These are phyloP conservation scores for Oryza australiensis DNA, from an alignment of 176 grass and related monocot species.

Conservation along the genomic window DNA sequence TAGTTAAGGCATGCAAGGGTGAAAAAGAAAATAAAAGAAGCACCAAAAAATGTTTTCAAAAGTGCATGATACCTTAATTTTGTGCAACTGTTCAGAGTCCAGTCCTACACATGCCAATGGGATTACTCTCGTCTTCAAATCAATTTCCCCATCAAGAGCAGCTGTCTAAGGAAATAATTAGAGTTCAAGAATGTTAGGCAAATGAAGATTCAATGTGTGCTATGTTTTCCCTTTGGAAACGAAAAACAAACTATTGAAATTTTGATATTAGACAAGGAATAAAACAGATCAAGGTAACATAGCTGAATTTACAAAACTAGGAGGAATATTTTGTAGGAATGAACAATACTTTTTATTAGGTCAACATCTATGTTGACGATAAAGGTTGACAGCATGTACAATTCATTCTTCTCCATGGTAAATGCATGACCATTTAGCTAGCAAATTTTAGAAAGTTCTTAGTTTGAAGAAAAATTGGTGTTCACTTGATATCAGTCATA, in stretches of 20 bases:
- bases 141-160: slow-evolving; percentile 97
- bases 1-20: slow-evolving; percentile 40
- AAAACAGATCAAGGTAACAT: slow-evolving; percentile 4
- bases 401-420: neutral
- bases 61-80: slow-evolving; percentile 68
- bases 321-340: neutral
- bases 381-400: neutral
- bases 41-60: slow-evolving; percentile 10
- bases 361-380: neutral
- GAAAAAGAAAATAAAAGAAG: slow-evolving; percentile 32
- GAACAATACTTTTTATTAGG: neutral
- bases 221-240: too few relatives aligned
- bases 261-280: neutral
- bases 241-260: neutral
- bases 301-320: slow-evolving; percentile 17
- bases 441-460: neutral
- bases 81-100: slow-evolving; percentile 82
- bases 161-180: slow-evolving; percentile 68
- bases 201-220: slow-evolving; percentile 5
- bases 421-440: neutral
- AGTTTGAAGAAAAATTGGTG: neutral
- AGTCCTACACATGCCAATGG: slow-evolving; percentile 75
- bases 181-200: slow-evolving; percentile 29
- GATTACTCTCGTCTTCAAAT: slow-evolving; percentile 84
- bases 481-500: neutral